Base-by-base conservation (phyloP, 1,284 basidiomycete genomes). In the Cerioporus squamosus region DNA sequence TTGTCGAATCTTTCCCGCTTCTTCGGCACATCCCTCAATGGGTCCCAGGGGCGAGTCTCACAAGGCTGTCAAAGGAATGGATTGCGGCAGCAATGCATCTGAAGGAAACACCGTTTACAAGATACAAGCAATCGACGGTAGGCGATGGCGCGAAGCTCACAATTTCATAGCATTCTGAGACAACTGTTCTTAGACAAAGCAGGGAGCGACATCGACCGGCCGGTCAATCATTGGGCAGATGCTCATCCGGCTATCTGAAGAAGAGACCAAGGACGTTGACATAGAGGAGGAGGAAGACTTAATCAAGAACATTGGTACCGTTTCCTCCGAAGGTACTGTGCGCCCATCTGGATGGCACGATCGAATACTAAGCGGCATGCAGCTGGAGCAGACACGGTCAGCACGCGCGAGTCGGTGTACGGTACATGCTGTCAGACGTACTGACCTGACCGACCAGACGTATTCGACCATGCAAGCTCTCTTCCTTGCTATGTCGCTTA, bases 401-500 rank as follows among this genome's bases (percentile, higher is more conserved):
- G 59, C 20, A 3, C n/a, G n/a, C 9, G 26, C 24, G n/a, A n/a
- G n/a, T n/a, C n/a, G n/a, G n/a, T n/a, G 29, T 29, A 29, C 29
- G 29, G 29, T 29, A n/a, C n/a, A n/a, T n/a, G n/a, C n/a, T n/a
- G n/a, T n/a, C n/a, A n/a, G n/a, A n/a, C n/a, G n/a, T n/a, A n/a
- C n/a, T n/a, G n/a, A 18, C 9, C 33, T 12, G 5, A 5, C 5
- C n/a, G n/a, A n/a, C n/a, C 53, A 60, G 3, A 36, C 39, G 12
- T 36, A 45, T 15, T 14, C 18, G 12, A 44, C 23, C 15, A 8
- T 22, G 9, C n/a, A 23, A n/a, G 24, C n/a, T 2, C 17, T 15
- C 20, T 57, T 68, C n/a, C 55, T 60, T 5, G 63, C 63, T 17
- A 65, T 69, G 63, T 46, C 59, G 18, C 54, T 63, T 2, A 46